These are phyloP conservation scores for Suhomyces ambrosiae DNA, from an alignment of 1,139 yeast species.

Conservation along the genomic window DNA sequence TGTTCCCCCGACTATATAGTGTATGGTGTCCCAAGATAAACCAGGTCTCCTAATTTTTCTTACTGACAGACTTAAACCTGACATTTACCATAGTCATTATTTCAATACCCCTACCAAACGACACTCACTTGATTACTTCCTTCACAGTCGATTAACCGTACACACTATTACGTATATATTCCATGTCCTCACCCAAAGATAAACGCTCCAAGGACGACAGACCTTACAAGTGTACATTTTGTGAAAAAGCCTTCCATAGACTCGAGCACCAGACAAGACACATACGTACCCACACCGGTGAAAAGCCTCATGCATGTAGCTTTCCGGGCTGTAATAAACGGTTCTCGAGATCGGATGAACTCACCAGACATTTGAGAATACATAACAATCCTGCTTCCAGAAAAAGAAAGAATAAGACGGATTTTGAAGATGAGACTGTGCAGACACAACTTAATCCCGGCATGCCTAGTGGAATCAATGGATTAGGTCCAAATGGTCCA, in stretches of 20 bases:
- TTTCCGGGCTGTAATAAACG: conserved; percentile 86
- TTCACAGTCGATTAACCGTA: no score
- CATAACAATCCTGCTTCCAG: conserved; percentile 67
- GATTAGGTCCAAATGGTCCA: no score
- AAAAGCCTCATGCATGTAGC: conserved; percentile 86
- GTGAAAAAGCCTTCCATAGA: conserved; percentile 90
- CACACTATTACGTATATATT: no score
- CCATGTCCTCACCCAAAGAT: conserved; percentile 12
- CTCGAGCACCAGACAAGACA: conserved; percentile 94
- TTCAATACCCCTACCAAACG: no score
- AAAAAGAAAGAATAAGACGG: conserved; percentile 20
- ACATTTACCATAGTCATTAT: no score
- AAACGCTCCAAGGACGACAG: conserved; percentile 31
- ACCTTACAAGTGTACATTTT: conserved; percentile 90
- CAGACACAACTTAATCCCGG: background rate
- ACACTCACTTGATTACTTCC: background rate
- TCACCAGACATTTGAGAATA: conserved; percentile 85
- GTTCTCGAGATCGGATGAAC: conserved; percentile 85
- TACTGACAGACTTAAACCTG: no score
- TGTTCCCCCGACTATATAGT: background rate
- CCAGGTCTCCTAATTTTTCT: background rate
- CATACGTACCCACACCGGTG: conserved; percentile 94
- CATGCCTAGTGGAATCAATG: no score
- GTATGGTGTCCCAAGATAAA: conserved; percentile 1
- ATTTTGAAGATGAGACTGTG: conserved; percentile 4